Evolutionary conservation across 1,284 basidiomycete species (phyloP).

Genomic region (Fomitiporia mediterranea): DNA sequence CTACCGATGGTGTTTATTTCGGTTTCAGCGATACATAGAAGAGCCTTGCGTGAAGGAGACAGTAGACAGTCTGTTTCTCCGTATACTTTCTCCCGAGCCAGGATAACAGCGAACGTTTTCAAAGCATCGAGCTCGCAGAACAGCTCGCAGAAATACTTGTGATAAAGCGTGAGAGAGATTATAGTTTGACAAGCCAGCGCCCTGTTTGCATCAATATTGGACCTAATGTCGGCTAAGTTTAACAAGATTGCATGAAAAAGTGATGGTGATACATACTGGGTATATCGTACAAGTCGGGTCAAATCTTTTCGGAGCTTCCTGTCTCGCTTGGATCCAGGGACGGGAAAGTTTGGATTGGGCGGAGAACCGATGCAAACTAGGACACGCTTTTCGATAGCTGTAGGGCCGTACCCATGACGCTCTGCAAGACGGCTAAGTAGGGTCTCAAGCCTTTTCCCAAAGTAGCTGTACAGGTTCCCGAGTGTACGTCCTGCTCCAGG

Average conservation of each 20-base stretch:
- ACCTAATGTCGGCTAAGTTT: not conserved
- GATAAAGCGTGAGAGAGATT: not conserved
- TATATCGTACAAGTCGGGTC: not conserved
- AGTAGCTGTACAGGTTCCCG: not conserved
- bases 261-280: not conserved
- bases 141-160: not conserved
- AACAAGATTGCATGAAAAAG: not conserved
- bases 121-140: not conserved
- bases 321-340: not conserved
- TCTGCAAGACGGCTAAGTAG: not conserved
- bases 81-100: not conserved
- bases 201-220: not conserved
- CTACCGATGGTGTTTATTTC: not conserved
- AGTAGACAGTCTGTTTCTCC: not conserved
- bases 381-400: not conserved
- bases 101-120: not conserved
- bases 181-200: not conserved
- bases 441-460: not conserved
- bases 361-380: too few relatives aligned
- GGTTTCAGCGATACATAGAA: not conserved
- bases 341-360: not conserved
- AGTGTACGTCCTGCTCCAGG: not conserved
- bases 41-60: not conserved
- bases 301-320: not conserved
- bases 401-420: not conserved